Conservation (phyloP, 2,329 filamentous ascomycete genomes). For the Biscogniauxia marginata region DNA sequence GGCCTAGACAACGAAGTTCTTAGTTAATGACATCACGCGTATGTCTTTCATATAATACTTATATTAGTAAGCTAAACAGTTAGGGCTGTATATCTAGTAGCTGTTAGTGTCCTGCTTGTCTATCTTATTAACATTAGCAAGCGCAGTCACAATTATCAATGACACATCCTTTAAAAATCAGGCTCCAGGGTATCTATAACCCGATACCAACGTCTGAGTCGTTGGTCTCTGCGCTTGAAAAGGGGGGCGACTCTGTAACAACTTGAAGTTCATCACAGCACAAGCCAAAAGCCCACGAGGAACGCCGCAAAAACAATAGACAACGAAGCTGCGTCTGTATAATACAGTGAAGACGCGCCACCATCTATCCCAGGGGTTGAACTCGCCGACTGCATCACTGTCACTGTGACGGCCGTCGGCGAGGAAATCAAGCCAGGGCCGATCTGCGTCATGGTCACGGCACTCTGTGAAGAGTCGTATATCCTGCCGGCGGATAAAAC, state of each 20-base stretch:
- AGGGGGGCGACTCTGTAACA: not conserved
- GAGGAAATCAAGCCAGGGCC: not conserved
- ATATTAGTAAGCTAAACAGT: not conserved
- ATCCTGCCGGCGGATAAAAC: not conserved
- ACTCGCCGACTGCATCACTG: not conserved
- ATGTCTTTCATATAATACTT: not conserved
- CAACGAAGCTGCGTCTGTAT: not conserved
- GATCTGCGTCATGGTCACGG: not conserved
- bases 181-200: not conserved
- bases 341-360: not conserved
- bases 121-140: not conserved
- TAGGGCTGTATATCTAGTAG: not conserved
- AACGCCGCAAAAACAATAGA: not conserved
- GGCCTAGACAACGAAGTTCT: not conserved
- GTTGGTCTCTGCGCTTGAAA: not conserved
- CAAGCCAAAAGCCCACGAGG: not conserved
- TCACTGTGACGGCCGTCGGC: slow-evolving; percentile 8
- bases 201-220: not conserved
- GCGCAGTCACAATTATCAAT: not conserved
- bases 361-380: not conserved
- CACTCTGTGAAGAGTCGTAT: not conserved
- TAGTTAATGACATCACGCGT: not conserved
- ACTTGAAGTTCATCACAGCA: not conserved
- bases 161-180: not conserved
- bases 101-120: not conserved